phyloP scores from a whole-genome alignment of 2,329 filamentous ascomycete genomes.

The Shiraia sp. region DNA sequence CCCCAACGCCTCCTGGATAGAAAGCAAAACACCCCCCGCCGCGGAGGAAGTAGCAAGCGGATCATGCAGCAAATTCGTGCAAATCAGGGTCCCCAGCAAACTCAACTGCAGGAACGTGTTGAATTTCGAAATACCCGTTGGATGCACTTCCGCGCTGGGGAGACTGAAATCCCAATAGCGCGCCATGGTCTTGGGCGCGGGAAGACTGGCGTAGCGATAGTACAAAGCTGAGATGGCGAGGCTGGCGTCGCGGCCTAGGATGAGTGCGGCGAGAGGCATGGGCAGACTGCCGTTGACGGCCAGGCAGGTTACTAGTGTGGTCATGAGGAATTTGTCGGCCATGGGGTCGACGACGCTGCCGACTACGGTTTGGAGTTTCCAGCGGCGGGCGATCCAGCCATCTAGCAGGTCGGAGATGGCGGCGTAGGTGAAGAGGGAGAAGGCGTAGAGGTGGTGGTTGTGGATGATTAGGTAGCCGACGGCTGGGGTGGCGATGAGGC shows the following conservation, averaged over 20 bases:
- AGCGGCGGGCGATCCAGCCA: conserved; percentile 88
- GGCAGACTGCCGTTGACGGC: conserved; percentile 82
- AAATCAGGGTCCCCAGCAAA: conserved; percentile 82
- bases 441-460: conserved; percentile 75
- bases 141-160: conserved; percentile 81
- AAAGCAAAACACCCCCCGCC: conserved; percentile 27
- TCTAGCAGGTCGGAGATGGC: conserved; percentile 90
- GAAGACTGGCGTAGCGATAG: conserved; percentile 92
- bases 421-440: conserved; percentile 89
- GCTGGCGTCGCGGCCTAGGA: conserved; percentile 84
- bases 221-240: conserved; percentile 87
- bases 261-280: conserved; percentile 84
- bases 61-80: conserved; percentile 71
- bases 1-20: conserved; percentile 31
- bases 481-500: conserved; percentile 78
- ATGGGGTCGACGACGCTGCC: conserved; percentile 88
- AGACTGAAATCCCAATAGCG: conserved; percentile 98
- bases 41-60: conserved; percentile 57
- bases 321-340: conserved; percentile 97
- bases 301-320: conserved; percentile 81
- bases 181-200: conserved; percentile 86
- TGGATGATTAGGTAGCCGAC: conserved; percentile 89
- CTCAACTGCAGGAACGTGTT: conserved; percentile 92
- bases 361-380: conserved; percentile 88
- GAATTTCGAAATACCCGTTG: conserved; percentile 81